These are phyloP conservation scores for Arctostaphylos glauca DNA, from an alignment of 148 eudicot species.

Conservation along the genomic window DNA sequence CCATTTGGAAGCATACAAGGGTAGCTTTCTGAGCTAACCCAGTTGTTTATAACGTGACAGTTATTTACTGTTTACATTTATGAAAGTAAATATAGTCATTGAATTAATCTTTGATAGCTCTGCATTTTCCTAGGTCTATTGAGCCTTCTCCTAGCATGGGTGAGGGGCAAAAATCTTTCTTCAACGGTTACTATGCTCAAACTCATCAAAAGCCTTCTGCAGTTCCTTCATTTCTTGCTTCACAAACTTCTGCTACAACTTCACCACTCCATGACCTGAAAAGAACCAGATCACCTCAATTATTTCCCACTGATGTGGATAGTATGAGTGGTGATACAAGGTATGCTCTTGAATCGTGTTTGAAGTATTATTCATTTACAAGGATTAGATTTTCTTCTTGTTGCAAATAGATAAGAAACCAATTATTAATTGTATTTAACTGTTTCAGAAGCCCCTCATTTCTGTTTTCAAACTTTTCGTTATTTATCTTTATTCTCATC, in stretches of 20 bases:
- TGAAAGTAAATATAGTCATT: not conserved
- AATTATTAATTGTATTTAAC: not conserved
- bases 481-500: not conserved
- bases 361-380: constrained; percentile 1
- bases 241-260: constrained; percentile 26
- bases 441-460: not conserved
- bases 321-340: constrained; percentile 23
- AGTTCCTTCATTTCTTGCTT: constrained; percentile 22
- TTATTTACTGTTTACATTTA: not conserved
- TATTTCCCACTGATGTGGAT: constrained; percentile 34
- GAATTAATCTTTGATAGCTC: not conserved
- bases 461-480: not conserved
- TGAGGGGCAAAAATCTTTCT: constrained; percentile 25
- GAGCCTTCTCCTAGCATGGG: constrained; percentile 21
- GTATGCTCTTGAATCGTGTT: constrained; percentile 26
- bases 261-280: constrained; percentile 31
- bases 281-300: constrained; percentile 46
- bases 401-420: constrained; percentile 2
- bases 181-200: constrained; percentile 28
- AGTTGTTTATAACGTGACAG: not conserved
- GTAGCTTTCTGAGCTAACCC: too few species aligned
- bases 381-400: not conserved
- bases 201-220: constrained; percentile 32
- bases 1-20: too few species aligned
- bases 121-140: constrained; percentile 21